Conservation (phyloP, 2,329 filamentous ascomycete genomes). For the Penicillium sp. region DNA sequence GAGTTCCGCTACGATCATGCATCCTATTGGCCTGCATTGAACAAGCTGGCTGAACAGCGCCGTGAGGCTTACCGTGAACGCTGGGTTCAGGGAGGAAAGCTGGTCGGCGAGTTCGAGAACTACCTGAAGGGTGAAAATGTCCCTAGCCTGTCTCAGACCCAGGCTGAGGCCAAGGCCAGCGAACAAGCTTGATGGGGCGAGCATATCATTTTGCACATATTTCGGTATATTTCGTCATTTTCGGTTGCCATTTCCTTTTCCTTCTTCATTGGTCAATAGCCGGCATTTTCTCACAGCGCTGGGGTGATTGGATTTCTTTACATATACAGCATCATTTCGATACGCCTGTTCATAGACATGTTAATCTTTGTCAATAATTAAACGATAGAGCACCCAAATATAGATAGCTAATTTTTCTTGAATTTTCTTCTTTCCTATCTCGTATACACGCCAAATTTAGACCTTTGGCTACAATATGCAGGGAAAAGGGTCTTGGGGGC, state of each 20-base stretch:
- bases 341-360: slow-evolving; percentile 7
- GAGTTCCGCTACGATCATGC: slow-evolving; percentile 87
- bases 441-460: not conserved
- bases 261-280: not conserved
- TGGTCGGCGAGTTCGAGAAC: slow-evolving; percentile 75
- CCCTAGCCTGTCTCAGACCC: slow-evolving; percentile 31
- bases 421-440: not conserved
- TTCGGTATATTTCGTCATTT: not conserved
- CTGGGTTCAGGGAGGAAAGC: slow-evolving; percentile 72
- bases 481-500: not conserved
- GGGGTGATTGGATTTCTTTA: not conserved
- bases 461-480: not conserved
- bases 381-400: slow-evolving; percentile 7
- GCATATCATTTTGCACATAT: not conserved
- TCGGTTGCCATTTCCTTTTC: not conserved
- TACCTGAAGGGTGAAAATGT: slow-evolving; percentile 66
- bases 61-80: slow-evolving; percentile 55
- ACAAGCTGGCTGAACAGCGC: slow-evolving; percentile 59
- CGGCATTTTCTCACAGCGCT: not conserved
- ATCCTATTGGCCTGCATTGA: slow-evolving; percentile 79
- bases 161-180: slow-evolving; percentile 11
- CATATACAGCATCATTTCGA: not conserved
- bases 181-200: not conserved
- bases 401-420: not conserved
- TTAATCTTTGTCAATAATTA: slow-evolving; percentile 4